Evolutionary conservation across 305 asterid genomes (phyloP), one percentile per base, ranked within the genome.

Genomic region (Fraxinus ornus): DNA sequence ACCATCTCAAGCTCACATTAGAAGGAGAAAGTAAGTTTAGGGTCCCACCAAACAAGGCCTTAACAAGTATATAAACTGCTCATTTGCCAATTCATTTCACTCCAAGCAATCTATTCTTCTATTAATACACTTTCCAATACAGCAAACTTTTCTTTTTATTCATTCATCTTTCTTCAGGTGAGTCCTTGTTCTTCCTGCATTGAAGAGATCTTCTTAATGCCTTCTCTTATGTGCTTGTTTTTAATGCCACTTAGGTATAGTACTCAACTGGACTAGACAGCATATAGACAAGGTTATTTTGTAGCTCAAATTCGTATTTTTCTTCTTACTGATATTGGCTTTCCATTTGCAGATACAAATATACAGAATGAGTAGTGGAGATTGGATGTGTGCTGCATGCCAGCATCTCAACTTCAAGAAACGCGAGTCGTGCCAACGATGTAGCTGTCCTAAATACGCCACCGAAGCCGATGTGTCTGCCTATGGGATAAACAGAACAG

Each of bases 331-430:
- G 9, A 2, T 6, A 3, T 33, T 2, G 8, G 33, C n/a, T 36
- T 9, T 37, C 9, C 28, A 41, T 76, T 47, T n/a, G 6, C 41
- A 76, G 79, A 57, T 47, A 49, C 19, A 49, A 49, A 19, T 21
- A 75, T 22, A 44, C 5, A 79, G 55, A 80, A 89, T 89, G 92
- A 89, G 86, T 77, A 85, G 89, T 72, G 92, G 92, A 86, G 92
- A 89, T 41, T 89, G 92, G 92, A 83, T 83, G 89, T 89, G 92
- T 79, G 87, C 85, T 49, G 91, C 92, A 70, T 89, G 92, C 89
- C 88, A 88, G 7, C 88, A 89, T 72, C 75, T 83, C 73, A 89
- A 89, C 78, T 90, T 90, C 86, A 90, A 86, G 87, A 88, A 85
- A 70, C 78, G 92, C 33, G 91, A 88, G 17, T 86, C 87, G 35